Evolutionary conservation across 2,329 filamentous ascomycete genomes (phyloP).

Genomic region (Cercospora sojina): DNA sequence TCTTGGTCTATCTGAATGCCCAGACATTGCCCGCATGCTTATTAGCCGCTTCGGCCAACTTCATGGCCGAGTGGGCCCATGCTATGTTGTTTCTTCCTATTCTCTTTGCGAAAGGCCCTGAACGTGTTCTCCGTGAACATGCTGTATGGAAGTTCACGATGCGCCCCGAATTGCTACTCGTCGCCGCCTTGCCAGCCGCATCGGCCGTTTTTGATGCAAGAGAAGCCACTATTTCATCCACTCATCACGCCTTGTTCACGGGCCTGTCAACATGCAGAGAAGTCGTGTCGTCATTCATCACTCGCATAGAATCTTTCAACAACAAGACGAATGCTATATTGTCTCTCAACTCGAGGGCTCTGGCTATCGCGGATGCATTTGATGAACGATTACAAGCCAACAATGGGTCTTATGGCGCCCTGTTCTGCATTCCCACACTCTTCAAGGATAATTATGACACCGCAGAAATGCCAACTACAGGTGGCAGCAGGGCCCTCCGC

Average conservation of each 20-base stretch:
- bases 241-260: slow-evolving; percentile 57
- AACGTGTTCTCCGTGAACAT: neutral
- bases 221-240: slow-evolving; percentile 58
- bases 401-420: slow-evolving; percentile 49
- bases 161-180: neutral
- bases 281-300: slow-evolving; percentile 56
- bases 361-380: slow-evolving; percentile 51
- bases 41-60: neutral
- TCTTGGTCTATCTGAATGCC: neutral
- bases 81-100: neutral
- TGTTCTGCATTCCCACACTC: slow-evolving; percentile 63
- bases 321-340: slow-evolving; percentile 58
- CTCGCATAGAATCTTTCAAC: slow-evolving; percentile 59
- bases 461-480: slow-evolving; percentile 57
- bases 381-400: slow-evolving; percentile 50
- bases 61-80: neutral
- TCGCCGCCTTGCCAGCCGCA: neutral
- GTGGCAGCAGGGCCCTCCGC: slow-evolving; percentile 53
- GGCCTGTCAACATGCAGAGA: slow-evolving; percentile 55
- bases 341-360: slow-evolving; percentile 51
- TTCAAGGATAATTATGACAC: slow-evolving; percentile 66
- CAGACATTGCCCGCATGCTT: neutral
- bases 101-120: neutral
- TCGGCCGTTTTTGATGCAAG: slow-evolving; percentile 50
- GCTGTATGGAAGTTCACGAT: neutral